Evolutionary conservation across 1,139 yeast genomes (phyloP).

Genomic region (Debaryomyces subglobosus): DNA sequence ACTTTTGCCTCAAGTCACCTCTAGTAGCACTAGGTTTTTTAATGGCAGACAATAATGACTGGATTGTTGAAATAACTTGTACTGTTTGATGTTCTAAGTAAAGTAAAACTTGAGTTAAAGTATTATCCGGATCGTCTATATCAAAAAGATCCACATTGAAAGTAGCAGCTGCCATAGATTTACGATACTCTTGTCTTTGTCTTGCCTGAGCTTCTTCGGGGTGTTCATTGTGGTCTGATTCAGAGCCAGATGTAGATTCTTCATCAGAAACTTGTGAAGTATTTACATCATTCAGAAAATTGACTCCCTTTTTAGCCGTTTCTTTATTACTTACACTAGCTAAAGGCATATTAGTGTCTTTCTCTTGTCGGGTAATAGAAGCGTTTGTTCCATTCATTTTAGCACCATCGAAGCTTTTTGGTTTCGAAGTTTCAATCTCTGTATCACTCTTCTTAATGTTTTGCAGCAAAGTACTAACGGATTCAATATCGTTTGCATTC

Average conservation of each 20-base stretch:
- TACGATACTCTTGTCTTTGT: constrained; percentile 51
- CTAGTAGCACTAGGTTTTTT: constrained; percentile 77
- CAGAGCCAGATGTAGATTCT: not conserved
- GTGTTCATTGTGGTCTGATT: constrained; percentile 20
- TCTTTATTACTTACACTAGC: not conserved
- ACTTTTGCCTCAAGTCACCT: constrained; percentile 72
- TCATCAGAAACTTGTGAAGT: constrained; percentile 3
- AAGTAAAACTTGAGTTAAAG: constrained; percentile 78
- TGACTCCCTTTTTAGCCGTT: not conserved
- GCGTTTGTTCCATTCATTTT: not conserved
- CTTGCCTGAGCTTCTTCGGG: constrained; percentile 38
- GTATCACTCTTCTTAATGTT: not conserved
- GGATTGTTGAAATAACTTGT: constrained; percentile 88
- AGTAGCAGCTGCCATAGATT: constrained; percentile 56
- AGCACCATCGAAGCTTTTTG: not conserved
- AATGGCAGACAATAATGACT: constrained; percentile 73
- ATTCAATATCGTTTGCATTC: not conserved
- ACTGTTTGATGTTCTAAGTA: constrained; percentile 94
- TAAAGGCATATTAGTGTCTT: too few relatives aligned
- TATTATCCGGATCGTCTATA: constrained; percentile 82
- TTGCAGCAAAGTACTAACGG: not conserved
- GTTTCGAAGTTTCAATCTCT: not conserved
- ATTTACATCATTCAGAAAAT: constrained; percentile 7
- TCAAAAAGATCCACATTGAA: constrained; percentile 77
- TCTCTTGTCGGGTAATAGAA: not conserved